phyloP scores from a whole-genome alignment of 2,329 filamentous ascomycete genomes.

The Sclerotinia glacialis region DNA sequence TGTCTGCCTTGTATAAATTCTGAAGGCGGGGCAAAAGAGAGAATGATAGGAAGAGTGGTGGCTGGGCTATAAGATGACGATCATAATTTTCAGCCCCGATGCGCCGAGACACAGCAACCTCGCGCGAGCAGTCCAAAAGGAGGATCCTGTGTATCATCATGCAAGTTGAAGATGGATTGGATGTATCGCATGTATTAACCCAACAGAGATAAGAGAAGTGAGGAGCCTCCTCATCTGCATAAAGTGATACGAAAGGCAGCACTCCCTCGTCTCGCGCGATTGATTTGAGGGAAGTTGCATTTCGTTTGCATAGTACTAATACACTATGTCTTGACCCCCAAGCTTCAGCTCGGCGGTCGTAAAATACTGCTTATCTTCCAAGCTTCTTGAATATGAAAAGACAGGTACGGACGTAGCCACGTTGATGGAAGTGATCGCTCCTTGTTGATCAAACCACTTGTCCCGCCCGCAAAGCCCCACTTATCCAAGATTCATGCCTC shows the following conservation, averaged over 20 bases:
- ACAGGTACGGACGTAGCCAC: not conserved
- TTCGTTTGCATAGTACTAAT: too few relatives aligned
- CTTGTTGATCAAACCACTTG: not conserved
- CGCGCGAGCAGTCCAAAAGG: slow-evolving; percentile 5
- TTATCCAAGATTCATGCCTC: not conserved
- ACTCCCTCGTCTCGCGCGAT: too few relatives aligned
- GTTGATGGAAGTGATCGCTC: too few relatives aligned
- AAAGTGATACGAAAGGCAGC: not conserved
- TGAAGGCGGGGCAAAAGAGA: not conserved
- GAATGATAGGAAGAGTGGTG: not conserved
- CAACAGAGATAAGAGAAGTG: not conserved
- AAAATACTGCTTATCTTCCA: too few relatives aligned
- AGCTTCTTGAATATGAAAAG: not conserved
- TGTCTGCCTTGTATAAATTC: not conserved
- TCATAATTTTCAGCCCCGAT: not conserved
- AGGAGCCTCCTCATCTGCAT: not conserved
- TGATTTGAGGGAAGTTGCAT: not conserved
- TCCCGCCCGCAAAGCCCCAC: not conserved
- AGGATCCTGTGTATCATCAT: not conserved
- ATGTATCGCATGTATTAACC: not conserved
- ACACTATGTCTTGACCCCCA: too few relatives aligned
- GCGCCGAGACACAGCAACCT: not conserved
- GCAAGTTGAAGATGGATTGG: not conserved
- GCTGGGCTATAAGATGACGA: slow-evolving; percentile 1
- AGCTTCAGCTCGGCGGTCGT: too few relatives aligned